These are phyloP conservation scores for Exophiala mesophila DNA, from an alignment of 2,329 filamentous ascomycete genomes.

Conservation along the genomic window DNA sequence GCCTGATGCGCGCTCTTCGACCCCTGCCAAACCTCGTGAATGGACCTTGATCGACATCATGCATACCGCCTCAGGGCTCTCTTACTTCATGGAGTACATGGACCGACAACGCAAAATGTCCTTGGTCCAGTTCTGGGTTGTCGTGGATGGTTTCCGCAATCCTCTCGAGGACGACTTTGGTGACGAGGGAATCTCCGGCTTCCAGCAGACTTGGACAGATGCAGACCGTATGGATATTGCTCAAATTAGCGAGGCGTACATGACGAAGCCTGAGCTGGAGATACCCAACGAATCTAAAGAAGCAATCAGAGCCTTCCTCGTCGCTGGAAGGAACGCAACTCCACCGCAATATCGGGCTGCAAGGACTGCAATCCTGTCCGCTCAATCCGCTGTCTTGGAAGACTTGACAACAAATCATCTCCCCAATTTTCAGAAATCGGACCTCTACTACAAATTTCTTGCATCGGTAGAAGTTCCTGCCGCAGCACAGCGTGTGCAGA, in stretches of 20 bases:
- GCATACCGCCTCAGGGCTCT: conserved; percentile 81
- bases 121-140: conserved; percentile 95
- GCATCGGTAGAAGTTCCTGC: conserved; percentile 68
- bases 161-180: conserved; percentile 82
- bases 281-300: conserved; percentile 65
- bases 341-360: conserved; percentile 78
- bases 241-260: conserved; percentile 86
- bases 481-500: conserved; percentile 17
- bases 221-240: conserved; percentile 82
- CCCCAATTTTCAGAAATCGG: conserved; percentile 81
- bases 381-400: conserved; percentile 78
- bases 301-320: conserved; percentile 71
- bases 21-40: conserved; percentile 59
- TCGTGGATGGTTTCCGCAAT: conserved; percentile 92
- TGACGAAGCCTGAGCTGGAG: conserved; percentile 75
- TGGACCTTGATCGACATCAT: conserved; percentile 79
- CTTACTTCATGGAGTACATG: conserved; percentile 99
- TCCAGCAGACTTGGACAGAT: conserved; percentile 61
- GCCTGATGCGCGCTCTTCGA: conserved; percentile 32
- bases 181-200: conserved; percentile 46
- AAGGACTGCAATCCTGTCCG: conserved; percentile 71
- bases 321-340: conserved; percentile 69
- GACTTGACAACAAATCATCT: conserved; percentile 79
- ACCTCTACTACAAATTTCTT: conserved; percentile 93
- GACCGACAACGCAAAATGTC: conserved; percentile 82